These are phyloP conservation scores for Athelia psychrophila DNA, from an alignment of 1,284 basidiomycete species.

Conservation along the genomic window DNA sequence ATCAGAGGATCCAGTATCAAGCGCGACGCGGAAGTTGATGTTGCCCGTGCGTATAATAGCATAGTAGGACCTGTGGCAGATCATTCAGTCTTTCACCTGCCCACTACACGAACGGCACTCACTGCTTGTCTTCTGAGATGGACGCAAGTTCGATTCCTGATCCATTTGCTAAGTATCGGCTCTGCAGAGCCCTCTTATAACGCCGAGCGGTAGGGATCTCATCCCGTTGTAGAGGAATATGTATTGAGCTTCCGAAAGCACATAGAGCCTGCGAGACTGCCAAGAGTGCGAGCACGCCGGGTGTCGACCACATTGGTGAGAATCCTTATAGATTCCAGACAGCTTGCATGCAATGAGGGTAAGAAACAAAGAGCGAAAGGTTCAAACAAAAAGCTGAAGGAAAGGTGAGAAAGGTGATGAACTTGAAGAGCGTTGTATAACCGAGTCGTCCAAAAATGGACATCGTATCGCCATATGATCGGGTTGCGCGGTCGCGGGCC, in stretches of 20 bases:
- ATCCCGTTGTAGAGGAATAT: slow-evolving; percentile 1
- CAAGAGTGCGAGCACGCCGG: slow-evolving; percentile 3
- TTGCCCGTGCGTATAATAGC: slow-evolving; percentile 54
- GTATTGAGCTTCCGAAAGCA: no score
- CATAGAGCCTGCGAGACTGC: not conserved
- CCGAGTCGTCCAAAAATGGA: no score
- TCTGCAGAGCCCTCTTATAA: not conserved
- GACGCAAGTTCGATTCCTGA: slow-evolving; percentile 37
- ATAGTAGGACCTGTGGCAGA: slow-evolving; percentile 58
- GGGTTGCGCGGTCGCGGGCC: no score
- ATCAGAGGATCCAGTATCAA: slow-evolving; percentile 78
- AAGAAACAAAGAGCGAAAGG: not conserved
- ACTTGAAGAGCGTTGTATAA: no score
- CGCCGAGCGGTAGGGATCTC: slow-evolving; percentile 11
- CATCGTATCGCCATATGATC: no score
- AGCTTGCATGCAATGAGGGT: not conserved
- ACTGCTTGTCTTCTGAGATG: slow-evolving; percentile 47
- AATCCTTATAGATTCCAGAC: not conserved
- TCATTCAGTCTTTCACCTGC: not conserved
- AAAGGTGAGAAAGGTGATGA: no score
- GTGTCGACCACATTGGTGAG: not conserved
- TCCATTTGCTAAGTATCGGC: slow-evolving; percentile 22
- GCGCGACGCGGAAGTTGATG: slow-evolving; percentile 63
- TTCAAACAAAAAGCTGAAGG: not conserved
- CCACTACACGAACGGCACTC: slow-evolving; percentile 18